These are phyloP conservation scores for Sphagnum contortum DNA, from an alignment of 225 moss, liverwort and hornwort species.

Conservation along the genomic window DNA sequence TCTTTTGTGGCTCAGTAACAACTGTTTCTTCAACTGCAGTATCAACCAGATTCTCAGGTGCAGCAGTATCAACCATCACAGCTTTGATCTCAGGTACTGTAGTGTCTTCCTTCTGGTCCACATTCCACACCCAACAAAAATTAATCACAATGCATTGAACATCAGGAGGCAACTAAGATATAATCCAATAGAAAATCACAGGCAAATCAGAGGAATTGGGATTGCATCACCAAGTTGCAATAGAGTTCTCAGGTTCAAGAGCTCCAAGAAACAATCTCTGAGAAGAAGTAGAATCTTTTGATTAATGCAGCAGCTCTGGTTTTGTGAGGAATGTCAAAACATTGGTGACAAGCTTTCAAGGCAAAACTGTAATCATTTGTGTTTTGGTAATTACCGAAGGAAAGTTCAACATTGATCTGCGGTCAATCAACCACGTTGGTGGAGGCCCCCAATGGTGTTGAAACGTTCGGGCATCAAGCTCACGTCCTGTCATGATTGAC, in stretches of 20 bases:
- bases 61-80: no score
- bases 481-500: conserved; percentile 19
- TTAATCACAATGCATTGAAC: no score
- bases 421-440: not conserved
- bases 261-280: not conserved
- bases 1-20: no score
- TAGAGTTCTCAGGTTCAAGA: not conserved
- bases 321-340: no score
- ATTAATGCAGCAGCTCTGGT: no score
- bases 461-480: conserved; percentile 15
- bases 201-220: not conserved
- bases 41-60: no score
- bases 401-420: not conserved
- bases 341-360: no score
- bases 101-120: no score
- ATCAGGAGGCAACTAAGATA: no score
- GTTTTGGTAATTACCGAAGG: not conserved
- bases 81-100: no score
- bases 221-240: no score
- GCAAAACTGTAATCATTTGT: not conserved
- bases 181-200: not conserved
- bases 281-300: not conserved
- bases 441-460: conserved; percentile 10
- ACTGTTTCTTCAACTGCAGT: no score
- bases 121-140: conserved; percentile 5